Evolutionary conservation across 306 rosid species (phyloP), one percentile per base, ranked within the genome.

Genomic region (Phaseolus lunatus): DNA sequence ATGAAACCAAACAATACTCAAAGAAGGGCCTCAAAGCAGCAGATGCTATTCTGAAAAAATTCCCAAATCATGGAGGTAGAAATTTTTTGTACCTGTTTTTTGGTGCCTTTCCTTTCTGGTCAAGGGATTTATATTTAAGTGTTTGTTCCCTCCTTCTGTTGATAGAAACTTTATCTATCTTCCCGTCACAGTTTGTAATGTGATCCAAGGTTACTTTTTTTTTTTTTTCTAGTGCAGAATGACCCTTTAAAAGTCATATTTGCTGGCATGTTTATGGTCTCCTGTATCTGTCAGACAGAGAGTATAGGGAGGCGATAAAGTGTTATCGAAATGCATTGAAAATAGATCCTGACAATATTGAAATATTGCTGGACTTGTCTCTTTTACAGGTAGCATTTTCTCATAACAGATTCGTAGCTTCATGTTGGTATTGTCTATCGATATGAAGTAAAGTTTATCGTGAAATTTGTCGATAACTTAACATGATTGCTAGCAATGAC

Each of bases 221-320:
- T 70, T 81, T 26, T n/a, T n/a, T n/a, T n/a, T 31, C 80, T 66
- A 78, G 69, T 84, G 83, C 97, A 94, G 98, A 91, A 94, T 88
- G 97, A 94, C 81, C 95, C n/a, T n/a, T 94, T 49, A 94, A 92
- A 87, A 94, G 98, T 84, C 98, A 94, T 89, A 97, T 94, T 79
- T 94, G 98, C 89, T 94, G 98, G 98, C 98, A 94, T 89, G 98
- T 94, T 67, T 94, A 70, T 83, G 98, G 98, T 79, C 98, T 94
- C 18, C 94, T 94, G 70, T 94, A 94, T 73, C 97, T 97, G 69
- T 94, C 98, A 22, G 97, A 94, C 82, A 84, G 98, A 87, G 98
- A 94, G 79, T 94, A 94, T 80, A 89, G 98, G 81, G 98, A 94
- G 83, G 98, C 98, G 23, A 94, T 94, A 54, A 94, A 94, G 87